Evolutionary conservation across 1,284 basidiomycete genomes (phyloP), one percentile per base, ranked within the genome.

Genomic region (Neolentinus lepideus): DNA sequence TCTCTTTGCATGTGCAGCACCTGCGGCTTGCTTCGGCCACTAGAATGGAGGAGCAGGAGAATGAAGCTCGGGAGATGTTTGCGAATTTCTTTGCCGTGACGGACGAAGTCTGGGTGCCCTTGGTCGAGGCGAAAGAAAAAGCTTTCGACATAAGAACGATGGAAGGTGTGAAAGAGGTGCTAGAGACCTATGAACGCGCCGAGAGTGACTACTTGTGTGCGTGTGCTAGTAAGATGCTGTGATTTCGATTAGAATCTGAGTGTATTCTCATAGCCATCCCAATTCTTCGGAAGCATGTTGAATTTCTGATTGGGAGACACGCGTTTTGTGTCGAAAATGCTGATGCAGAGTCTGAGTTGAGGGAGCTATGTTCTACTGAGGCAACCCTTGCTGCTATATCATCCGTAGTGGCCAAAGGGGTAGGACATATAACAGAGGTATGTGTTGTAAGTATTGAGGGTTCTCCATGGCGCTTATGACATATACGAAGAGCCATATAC

Each of bases 191-290:
- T 65, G 69, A 75, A 46, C 78, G 76, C 48, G 91, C 92, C 16
- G 89, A 92, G 66, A 71, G 69, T 16, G 92, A 94, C 63, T 94
- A 94, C 66, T 65, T 92, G 27, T 93, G 92, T 94, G 67, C 69
- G 90, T 69, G 46, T 43, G 57, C 45, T 54, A 51, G 50, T 43
- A 21, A 45, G 45, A 16, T 56, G n/a, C n/a, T n/a, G n/a, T 53
- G n/a, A 43, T 51, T 55, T 52, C 53, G 54, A 51, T 58, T 52
- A 27, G 36, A 47, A 55, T 59, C 46, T 63, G 59, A 64, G 55
- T 12, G 29, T 31, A 52, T 53, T 54, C 51, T 63, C 62, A 35
- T 64, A 94, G 91, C 90, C 35, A 83, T 90, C 35, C 76, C 84
- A 0, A 71, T 93, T 43, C 75, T 94, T 38, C 75, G 79, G 64